phyloP scores from a whole-genome alignment of 73 alveolate species.

The Paraurostyla sp. region DNA sequence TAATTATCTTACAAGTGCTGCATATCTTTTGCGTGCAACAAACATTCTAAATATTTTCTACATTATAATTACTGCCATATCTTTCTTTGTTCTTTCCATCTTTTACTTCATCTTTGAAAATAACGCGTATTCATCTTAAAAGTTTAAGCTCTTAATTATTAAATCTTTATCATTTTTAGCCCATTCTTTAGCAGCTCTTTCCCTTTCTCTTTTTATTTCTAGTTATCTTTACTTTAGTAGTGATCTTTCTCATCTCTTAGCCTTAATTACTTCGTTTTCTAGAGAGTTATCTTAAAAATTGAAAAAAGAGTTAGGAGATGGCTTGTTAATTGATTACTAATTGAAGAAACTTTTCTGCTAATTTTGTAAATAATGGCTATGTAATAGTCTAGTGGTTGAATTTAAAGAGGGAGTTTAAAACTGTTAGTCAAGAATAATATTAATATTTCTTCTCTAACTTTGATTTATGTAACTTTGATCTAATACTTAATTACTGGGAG shows the following conservation, averaged over 20 bases:
- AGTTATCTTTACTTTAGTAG: neutral
- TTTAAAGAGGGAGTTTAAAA: no score
- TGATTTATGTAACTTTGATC: no score
- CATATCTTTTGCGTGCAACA: neutral
- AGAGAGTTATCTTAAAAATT: neutral
- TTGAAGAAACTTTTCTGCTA: no score
- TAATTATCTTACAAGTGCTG: neutral
- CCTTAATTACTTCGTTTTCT: neutral
- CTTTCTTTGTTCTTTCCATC: slow-evolving; percentile 5
- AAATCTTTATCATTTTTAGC: neutral
- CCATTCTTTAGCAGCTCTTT: neutral
- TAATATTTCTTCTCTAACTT: no score
- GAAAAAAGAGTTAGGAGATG: neutral
- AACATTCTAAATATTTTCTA: neutral
- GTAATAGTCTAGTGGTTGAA: neutral
- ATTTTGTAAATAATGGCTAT: no score
- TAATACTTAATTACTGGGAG: no score
- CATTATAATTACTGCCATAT: neutral
- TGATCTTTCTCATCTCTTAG: neutral
- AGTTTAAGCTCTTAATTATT: neutral
- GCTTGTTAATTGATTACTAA: neutral
- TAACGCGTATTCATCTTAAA: neutral
- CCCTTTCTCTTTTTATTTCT: slow-evolving; percentile 16
- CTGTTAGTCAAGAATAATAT: no score
- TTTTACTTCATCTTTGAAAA: neutral